A percentile compares a stretch with the other conserved stretches of the same genome.
phyloP scores from a whole-genome alignment of 2,329 filamentous ascomycete species.

The Venturia aucupariae region DNA sequence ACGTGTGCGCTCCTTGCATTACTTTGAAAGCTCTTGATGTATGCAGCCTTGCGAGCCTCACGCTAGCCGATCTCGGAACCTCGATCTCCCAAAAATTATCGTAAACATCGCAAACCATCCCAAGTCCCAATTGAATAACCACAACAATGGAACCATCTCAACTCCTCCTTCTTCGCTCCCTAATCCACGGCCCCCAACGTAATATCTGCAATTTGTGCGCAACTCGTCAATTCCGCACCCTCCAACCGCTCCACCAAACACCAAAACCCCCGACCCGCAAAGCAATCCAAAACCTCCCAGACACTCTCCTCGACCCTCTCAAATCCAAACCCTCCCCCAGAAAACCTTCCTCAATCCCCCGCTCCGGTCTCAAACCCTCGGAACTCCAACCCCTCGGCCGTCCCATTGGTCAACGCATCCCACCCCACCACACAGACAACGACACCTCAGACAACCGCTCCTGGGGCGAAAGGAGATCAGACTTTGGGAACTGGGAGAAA shows the following conservation, averaged over 20 bases:
- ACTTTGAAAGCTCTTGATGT: too few relatives aligned
- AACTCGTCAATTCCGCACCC: conserved; percentile 9
- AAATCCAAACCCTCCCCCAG: neutral
- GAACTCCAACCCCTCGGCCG: conserved; percentile 46
- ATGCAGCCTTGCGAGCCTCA: conserved; percentile 6
- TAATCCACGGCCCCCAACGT: neutral
- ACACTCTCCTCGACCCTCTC: neutral
- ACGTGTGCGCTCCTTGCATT: too few relatives aligned
- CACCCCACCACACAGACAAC: conserved; percentile 73
- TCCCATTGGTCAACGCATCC: conserved; percentile 71
- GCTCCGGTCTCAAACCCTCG: neutral
- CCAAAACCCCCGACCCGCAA: neutral
- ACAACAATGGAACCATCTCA: conserved; percentile 11
- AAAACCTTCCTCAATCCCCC: neutral
- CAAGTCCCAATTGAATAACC: neutral
- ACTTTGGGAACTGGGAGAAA: conserved; percentile 78
- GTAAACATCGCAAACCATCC: neutral
- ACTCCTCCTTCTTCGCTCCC: conserved; percentile 8
- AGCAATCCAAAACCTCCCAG: neutral
- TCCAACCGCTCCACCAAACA: conserved; percentile 5
- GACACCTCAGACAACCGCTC: conserved; percentile 39
- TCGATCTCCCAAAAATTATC: conserved; percentile 1
- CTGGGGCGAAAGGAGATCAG: conserved; percentile 59
- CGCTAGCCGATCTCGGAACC: neutral
- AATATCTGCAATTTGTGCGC: neutral